phyloP scores from a whole-genome alignment of 1,284 basidiomycete species.

The Ganoderma lingzhi region DNA sequence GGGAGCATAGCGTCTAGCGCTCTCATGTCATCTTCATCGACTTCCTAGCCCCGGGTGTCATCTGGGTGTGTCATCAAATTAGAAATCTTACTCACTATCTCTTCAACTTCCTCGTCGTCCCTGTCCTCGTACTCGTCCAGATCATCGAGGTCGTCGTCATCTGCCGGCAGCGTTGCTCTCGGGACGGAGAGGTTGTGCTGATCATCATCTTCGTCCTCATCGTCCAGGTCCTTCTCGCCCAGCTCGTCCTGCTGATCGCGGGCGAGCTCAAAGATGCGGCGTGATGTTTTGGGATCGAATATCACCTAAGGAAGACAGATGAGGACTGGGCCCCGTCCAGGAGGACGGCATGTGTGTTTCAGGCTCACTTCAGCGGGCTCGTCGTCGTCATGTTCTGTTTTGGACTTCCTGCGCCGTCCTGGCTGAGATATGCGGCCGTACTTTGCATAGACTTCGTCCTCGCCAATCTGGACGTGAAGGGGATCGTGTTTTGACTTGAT shows the following conservation, averaged over 20 bases:
- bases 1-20: conserved; percentile 85
- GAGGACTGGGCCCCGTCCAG: not conserved
- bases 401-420: conserved; percentile 75
- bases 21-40: conserved; percentile 88
- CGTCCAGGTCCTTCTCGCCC: conserved; percentile 58
- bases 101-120: conserved; percentile 59
- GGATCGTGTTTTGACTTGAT: conserved; percentile 82
- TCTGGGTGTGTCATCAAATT: conserved; percentile 15
- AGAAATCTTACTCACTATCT: conserved; percentile 58
- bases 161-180: conserved; percentile 40
- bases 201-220: conserved; percentile 52
- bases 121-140: conserved; percentile 61
- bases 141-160: conserved; percentile 53
- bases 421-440: conserved; percentile 82
- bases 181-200: conserved; percentile 43
- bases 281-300: conserved; percentile 87
- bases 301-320: conserved; percentile 58
- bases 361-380: conserved; percentile 60
- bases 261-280: conserved; percentile 92
- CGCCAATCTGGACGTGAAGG: conserved; percentile 81
- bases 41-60: conserved; percentile 64
- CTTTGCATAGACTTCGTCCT: conserved; percentile 77
- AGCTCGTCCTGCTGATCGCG: conserved; percentile 94
- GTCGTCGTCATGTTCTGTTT: conserved; percentile 55
- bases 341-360: not conserved